Evolutionary conservation across 2,329 filamentous ascomycete genomes (phyloP), one percentile per base, ranked within the genome.

Genomic region (Leptosphaerulina australis): DNA sequence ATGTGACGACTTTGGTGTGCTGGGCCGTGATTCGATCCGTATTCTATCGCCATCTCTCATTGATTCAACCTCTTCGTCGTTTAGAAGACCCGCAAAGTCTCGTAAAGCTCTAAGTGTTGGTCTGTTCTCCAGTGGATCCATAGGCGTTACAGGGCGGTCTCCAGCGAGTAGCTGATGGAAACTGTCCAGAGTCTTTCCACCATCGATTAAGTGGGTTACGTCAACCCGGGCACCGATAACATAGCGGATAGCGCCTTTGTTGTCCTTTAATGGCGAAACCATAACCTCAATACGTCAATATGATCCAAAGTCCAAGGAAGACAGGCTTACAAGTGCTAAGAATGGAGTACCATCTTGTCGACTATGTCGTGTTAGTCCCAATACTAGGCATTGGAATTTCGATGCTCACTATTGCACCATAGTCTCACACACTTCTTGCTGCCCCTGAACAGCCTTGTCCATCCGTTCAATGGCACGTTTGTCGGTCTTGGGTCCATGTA

Each of bases 161-260:
- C 61, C 45, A 11, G 46, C 53, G 2, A 80, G 71, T 2, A 86
- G 72, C 3, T 74, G 73, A 35, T 77, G 75, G 12, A 88, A 74
- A 0, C 83, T 84, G 14, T 86, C 83, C 39, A 90, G 77, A 11
- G 85, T 85, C 2, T 81, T 79, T 51, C 81, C 84, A 30, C 86
- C 83, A 60, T 85, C 86, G n/a, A 84, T 80, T 0, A 90, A 74
- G 3, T 84, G 83, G 2, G 83, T 87, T 4, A 89, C 79, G 52
- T 89, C 87, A 15, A 89, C 81, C 64, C 89, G 86, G 1, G 85
- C 85, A n/a, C 87, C 87, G 36, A 90, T 81, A 61, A 83, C 83
- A 64, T 90, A 90, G 20, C 86, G 79, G 1, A 87, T 77, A 0
- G 76, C 75, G 2, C 87, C 87, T 20, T 81, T 79, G 50, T 81